These are phyloP conservation scores for Tuber brumale DNA, from an alignment of 495 filamentous ascomycete genomes.

Conservation along the genomic window DNA sequence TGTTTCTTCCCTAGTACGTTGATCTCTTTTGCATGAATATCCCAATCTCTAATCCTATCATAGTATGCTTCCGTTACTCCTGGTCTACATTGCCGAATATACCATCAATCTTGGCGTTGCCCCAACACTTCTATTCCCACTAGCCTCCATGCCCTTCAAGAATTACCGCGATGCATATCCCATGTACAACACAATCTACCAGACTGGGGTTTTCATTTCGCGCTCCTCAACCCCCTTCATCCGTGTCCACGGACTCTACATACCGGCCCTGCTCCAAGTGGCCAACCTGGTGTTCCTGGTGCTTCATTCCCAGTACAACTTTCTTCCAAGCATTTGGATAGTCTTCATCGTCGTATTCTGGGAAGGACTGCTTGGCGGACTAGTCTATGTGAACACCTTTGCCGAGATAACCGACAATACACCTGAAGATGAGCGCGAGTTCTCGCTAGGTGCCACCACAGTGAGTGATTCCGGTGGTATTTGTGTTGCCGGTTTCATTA, in stretches of 20 bases:
- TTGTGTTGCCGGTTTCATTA: slow-evolving; percentile 76
- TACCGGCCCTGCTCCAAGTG: slow-evolving; percentile 76
- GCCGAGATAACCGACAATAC: slow-evolving; percentile 82
- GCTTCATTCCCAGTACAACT: slow-evolving; percentile 66
- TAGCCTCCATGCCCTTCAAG: slow-evolving; percentile 64
- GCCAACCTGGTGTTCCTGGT: slow-evolving; percentile 68
- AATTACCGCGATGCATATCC: slow-evolving; percentile 85
- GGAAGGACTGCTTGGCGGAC: slow-evolving; percentile 85
- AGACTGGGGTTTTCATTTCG: slow-evolving; percentile 87
- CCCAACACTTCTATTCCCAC: slow-evolving; percentile 81
- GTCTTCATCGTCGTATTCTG: slow-evolving; percentile 84
- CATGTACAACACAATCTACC: slow-evolving; percentile 87
- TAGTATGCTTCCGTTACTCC: slow-evolving; percentile 81
- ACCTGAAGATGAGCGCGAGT: slow-evolving; percentile 70
- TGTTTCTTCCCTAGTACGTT: slow-evolving; percentile 63
- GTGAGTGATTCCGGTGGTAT: slow-evolving; percentile 91
- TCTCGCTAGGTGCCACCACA: slow-evolving; percentile 78
- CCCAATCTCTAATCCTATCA: slow-evolving; percentile 8
- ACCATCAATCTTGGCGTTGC: slow-evolving; percentile 91
- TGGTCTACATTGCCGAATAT: slow-evolving; percentile 94
- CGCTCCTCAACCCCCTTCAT: slow-evolving; percentile 83
- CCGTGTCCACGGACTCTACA: slow-evolving; percentile 70
- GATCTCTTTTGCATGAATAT: slow-evolving; percentile 29
- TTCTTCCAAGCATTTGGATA: slow-evolving; percentile 75
- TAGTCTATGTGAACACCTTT: slow-evolving; percentile 93